Evolutionary conservation across 768 basidiomycete species (phyloP).

Genomic region (Trametes coccinea): DNA sequence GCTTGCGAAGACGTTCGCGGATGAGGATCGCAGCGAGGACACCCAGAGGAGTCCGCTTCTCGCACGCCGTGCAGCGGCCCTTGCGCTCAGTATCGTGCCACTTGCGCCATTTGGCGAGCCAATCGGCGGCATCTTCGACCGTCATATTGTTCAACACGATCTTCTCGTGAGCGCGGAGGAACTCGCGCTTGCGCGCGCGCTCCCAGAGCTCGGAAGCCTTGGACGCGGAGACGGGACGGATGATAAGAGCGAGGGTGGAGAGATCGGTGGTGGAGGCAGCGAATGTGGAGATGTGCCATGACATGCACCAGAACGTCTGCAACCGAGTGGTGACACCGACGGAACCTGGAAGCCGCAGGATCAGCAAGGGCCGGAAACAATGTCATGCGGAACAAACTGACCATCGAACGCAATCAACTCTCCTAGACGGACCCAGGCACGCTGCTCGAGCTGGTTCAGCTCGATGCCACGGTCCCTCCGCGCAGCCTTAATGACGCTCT

Average conservation of each 20-base stretch:
- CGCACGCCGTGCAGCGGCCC: slow-evolving; percentile 28
- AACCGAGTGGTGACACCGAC: slow-evolving; percentile 41
- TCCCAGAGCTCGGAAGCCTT: slow-evolving; percentile 50
- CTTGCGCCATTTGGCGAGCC: slow-evolving; percentile 36
- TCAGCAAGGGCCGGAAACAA: background rate
- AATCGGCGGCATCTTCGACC: slow-evolving; percentile 53
- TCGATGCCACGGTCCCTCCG: slow-evolving; percentile 36
- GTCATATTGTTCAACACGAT: slow-evolving; percentile 53
- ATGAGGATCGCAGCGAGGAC: slow-evolving; percentile 53
- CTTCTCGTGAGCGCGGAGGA: slow-evolving; percentile 48
- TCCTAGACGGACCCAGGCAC: slow-evolving; percentile 52
- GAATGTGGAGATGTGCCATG: slow-evolving; percentile 41
- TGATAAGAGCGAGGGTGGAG: slow-evolving; percentile 57
- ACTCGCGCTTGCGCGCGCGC: slow-evolving; percentile 34
- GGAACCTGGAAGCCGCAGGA: slow-evolving; percentile 25
- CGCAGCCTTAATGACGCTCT: slow-evolving; percentile 33
- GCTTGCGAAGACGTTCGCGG: slow-evolving; percentile 51
- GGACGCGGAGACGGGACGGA: slow-evolving; percentile 44
- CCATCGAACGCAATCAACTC: slow-evolving; percentile 46
- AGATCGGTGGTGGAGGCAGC: slow-evolving; percentile 48
- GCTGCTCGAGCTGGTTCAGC: slow-evolving; percentile 44
- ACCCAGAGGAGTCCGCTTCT: slow-evolving; percentile 40
- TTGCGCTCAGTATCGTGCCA: slow-evolving; percentile 32
- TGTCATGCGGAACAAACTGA: slow-evolving; percentile 20
- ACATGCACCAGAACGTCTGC: slow-evolving; percentile 57